Base-by-base conservation (phyloP, 495 filamentous ascomycete genomes). In the Jackrogersella multiformis region DNA sequence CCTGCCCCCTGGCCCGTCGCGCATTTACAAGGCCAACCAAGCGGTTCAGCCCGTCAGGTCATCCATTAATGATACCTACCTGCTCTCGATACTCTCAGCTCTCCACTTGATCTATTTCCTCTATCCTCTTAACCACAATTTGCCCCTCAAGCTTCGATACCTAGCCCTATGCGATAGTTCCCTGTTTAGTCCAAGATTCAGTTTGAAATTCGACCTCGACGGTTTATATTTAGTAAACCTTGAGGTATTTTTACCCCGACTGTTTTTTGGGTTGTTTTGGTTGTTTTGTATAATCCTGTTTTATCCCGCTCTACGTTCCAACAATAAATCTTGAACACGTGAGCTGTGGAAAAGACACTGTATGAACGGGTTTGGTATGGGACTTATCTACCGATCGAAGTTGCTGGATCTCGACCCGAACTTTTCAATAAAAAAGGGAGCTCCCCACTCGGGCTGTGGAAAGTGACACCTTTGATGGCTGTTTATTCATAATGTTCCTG, bases 401-500 rank as follows among this genome's bases (percentile, higher is more conserved):
- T 20, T 46, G 57, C 45, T 55, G 20, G 18, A 61, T 61, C 48
- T 62, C 61, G 23, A 54, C 44, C 34, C 38, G 30, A 54, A 35
- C 67, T 41, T 58, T 57, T 62, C 53, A 21, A 41, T 46, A 42
- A 52, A 44, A 36, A 36, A 18, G n/a, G n/a, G 2, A 36, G 28
- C 54, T 53, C 62, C 35, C 67, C 58, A 56, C 56, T 32, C 23
- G 48, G 52, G 38, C 39, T 30, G 44, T 24, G 35, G 61, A 56
- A 66, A 56, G 44, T 30, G 52, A 61, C 24, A 62, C 30, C 28
- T 44, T 71, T 28, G 55, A 70, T 66, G 62, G 67, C 41, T 34
- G 44, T 35, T 54, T 36, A 28, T 42, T 53, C 56, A 69, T 42
- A 39, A 84, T 84, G 81, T 81, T 84, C 68, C 69, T 84, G 2